These are phyloP conservation scores for Puccinellia tenuiflora DNA, from an alignment of 176 grass and related monocot genomes.

Conservation along the genomic window DNA sequence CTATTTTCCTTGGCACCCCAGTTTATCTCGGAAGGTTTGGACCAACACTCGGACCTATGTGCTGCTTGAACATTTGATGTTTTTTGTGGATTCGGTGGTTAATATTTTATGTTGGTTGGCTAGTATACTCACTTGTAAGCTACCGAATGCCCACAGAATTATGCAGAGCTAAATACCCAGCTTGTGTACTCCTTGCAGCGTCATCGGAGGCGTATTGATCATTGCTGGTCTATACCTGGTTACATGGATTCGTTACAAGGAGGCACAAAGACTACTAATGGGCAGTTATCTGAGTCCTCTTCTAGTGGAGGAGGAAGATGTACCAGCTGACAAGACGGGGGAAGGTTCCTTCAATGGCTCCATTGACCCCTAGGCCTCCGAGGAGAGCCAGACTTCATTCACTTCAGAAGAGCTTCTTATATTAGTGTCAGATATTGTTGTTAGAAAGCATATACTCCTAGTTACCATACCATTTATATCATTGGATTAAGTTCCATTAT, in stretches of 20 bases:
- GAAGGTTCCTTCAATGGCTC: constrained; percentile 46
- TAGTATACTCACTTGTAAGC: not conserved
- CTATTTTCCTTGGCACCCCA: constrained; percentile 78
- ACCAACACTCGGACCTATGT: not conserved
- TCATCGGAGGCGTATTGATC: constrained; percentile 72
- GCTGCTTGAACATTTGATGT: not conserved
- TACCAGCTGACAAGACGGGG: constrained; percentile 14
- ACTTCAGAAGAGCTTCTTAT: not conserved
- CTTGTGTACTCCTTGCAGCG: constrained; percentile 33
- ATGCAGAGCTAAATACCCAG: not conserved
- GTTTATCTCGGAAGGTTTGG: constrained; percentile 89
- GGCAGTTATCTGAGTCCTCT: constrained; percentile 39
- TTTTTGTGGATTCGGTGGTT: not conserved
- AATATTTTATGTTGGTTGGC: not conserved
- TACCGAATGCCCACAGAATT: not conserved
- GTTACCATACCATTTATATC: not conserved
- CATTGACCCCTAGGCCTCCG: constrained; percentile 26
- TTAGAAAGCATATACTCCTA: constrained; percentile 6
- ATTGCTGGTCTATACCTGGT: constrained; percentile 82
- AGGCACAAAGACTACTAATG: constrained; percentile 22
- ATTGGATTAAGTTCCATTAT: not conserved
- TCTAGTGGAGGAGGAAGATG: constrained; percentile 39
- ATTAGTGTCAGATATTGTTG: not conserved
- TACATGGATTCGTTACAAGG: constrained; percentile 74
- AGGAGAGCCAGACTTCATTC: not conserved